Evolutionary conservation across 768 basidiomycete species (phyloP).

Genomic region (Collybia mongolica): DNA sequence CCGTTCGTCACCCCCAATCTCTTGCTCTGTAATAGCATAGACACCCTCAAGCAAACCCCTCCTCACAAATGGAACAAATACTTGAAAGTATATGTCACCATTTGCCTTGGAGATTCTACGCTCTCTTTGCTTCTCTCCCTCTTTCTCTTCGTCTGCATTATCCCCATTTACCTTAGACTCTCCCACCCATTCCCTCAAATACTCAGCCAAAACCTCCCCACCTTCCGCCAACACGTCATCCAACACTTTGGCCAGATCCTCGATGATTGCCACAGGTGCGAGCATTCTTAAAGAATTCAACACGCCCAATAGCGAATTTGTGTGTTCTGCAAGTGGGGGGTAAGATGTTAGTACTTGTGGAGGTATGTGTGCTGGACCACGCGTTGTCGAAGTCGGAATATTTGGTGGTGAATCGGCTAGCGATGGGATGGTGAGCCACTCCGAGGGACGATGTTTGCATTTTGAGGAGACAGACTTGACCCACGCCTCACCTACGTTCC

Average conservation of each 20-base stretch:
- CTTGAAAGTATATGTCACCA: constrained; percentile 55
- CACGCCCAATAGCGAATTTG: constrained; percentile 70
- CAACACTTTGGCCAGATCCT: constrained; percentile 46
- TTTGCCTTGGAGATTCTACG: constrained; percentile 40
- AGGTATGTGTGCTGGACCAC: constrained; percentile 55
- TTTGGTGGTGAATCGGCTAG: constrained; percentile 21
- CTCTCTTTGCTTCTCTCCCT: constrained; percentile 19
- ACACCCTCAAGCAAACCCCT: constrained; percentile 75
- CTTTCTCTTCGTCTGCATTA: neutral
- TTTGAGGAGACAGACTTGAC: neutral
- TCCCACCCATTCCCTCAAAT: constrained; percentile 27
- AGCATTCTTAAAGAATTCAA: constrained; percentile 83
- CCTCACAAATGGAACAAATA: constrained; percentile 70
- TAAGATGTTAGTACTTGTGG: constrained; percentile 72
- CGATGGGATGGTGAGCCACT: constrained; percentile 47
- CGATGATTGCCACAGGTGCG: constrained; percentile 62
- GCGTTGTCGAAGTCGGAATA: constrained; percentile 24
- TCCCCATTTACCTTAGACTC: neutral
- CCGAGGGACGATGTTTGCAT: constrained; percentile 33
- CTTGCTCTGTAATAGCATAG: constrained; percentile 42
- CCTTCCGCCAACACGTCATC: constrained; percentile 48
- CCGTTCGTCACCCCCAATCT: constrained; percentile 15
- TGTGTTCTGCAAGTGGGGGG: constrained; percentile 69
- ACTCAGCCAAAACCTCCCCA: constrained; percentile 45
- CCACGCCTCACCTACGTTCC: constrained; percentile 3